Conservation (phyloP, 139 green algal genomes). For the Auxenochlorella protothecoides region DNA sequence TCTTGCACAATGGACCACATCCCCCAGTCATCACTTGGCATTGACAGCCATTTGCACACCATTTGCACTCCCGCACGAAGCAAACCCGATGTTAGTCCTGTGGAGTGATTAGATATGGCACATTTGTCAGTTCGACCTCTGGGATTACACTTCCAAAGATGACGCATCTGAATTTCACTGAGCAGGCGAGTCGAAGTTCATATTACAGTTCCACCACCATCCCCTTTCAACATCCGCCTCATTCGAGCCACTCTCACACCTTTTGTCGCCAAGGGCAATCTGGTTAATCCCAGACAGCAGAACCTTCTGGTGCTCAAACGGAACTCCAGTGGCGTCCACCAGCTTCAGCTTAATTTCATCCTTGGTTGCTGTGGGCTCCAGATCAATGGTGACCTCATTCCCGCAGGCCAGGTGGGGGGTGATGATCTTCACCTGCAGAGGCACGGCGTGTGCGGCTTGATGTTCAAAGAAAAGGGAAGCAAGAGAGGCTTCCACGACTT, state of each 20-base stretch:
- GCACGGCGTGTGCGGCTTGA: not conserved
- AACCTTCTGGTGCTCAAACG: constrained; percentile 40
- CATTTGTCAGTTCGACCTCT: too few relatives aligned
- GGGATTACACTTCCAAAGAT: not conserved
- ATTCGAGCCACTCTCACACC: constrained; percentile 9
- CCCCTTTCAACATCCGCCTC: not conserved
- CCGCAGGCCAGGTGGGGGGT: constrained; percentile 47
- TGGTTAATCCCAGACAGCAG: constrained; percentile 46
- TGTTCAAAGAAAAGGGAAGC: not conserved
- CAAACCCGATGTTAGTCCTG: constrained; percentile 35
- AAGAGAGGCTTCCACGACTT: not conserved
- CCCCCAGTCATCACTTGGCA: not conserved
- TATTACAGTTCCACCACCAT: not conserved
- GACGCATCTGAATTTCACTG: not conserved
- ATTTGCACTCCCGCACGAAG: constrained; percentile 24
- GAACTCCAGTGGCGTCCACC: constrained; percentile 32
- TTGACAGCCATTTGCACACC: constrained; percentile 21
- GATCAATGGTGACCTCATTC: constrained; percentile 39
- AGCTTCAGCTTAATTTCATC: constrained; percentile 41
- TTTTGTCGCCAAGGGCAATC: constrained; percentile 47
- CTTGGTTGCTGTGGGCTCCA: constrained; percentile 30
- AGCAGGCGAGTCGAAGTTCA: not conserved
- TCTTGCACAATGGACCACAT: not conserved
- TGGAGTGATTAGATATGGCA: not conserved
- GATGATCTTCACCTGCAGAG: constrained; percentile 39